Conservation (phyloP, 352 stramenopile species). For the Phytophthora ohioensis region DNA sequence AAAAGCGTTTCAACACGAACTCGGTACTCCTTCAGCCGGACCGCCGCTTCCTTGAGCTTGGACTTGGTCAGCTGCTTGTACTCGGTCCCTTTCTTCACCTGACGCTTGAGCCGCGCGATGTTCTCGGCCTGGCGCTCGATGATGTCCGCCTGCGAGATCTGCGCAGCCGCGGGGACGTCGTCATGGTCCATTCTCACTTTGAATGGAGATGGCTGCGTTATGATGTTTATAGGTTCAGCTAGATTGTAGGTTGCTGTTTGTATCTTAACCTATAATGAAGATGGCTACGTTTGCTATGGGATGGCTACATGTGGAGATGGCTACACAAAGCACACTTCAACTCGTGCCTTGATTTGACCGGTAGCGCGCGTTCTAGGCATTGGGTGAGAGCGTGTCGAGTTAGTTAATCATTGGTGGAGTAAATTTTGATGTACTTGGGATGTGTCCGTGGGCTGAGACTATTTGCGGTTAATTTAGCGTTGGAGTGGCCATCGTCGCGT, state of each 20-base stretch:
- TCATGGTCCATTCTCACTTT: constrained; percentile 25
- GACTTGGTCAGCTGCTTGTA: constrained; percentile 70
- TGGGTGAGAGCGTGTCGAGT: too few relatives aligned
- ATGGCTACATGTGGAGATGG: too few relatives aligned
- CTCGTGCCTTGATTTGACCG: background rate
- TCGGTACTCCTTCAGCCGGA: constrained; percentile 68
- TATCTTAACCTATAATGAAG: background rate
- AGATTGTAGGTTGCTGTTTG: background rate
- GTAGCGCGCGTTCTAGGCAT: too few relatives aligned
- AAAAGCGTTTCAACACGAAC: constrained; percentile 62
- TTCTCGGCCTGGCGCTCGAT: constrained; percentile 70
- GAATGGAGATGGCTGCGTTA: constrained; percentile 14
- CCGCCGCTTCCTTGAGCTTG: constrained; percentile 75
- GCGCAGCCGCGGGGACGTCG: constrained; percentile 33
- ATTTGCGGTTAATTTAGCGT: constrained; percentile 8
- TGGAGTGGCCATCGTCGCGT: constrained; percentile 6
- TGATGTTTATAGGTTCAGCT: constrained; percentile 21
- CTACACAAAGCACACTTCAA: background rate
- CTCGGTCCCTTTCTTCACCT: constrained; percentile 46
- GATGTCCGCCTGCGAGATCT: constrained; percentile 76
- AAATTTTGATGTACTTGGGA: background rate
- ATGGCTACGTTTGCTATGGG: background rate
- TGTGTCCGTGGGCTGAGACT: constrained; percentile 8
- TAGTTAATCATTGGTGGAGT: background rate
- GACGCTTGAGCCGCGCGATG: constrained; percentile 58